Evolutionary conservation across 2,329 filamentous ascomycete genomes (phyloP), one percentile per base, ranked within the genome.

Genomic region (Fusarium phyllophilum): DNA sequence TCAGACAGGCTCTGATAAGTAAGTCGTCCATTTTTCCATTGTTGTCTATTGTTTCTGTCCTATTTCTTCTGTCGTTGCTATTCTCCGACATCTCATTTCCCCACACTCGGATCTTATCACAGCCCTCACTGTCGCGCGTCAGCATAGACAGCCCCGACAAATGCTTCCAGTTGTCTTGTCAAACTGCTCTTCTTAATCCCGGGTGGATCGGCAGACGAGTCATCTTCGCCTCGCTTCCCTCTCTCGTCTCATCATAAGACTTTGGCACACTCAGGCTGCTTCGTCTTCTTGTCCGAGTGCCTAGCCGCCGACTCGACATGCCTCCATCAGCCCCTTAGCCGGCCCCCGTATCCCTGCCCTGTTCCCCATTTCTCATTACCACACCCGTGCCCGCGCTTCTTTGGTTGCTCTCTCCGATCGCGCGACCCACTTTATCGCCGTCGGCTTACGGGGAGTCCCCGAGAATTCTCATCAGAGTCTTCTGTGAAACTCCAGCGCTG

Each of bases 1-100:
- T 58, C 84, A 86, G 73, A 77, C 84, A 57, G 83, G 79, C 66
- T 83, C 82, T 42, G 89, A 90, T 76, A 90, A 90, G 89, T 90
- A 83, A 83, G 88, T 88, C 24, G 57, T 39, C 59, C 39, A 51
- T 49, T 73, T 49, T 73, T 58, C 67, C 58, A 68, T 57, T 38
- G 39, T 45, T 38, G 22, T 61, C 24, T 52, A 29, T 66, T 60
- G 31, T 61, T 68, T 29, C 49, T 58, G 39, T 42, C 42, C 41
- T 57, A 39, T 34, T 57, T 57, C 51, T 33, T 29, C 34, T 55
- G 34, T 18, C 34, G 14, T 57, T 36, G 31, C 39, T 60, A 56
- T 46, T 63, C 18, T 44, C 45, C 59, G 45, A 45, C 38, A 22
- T 34, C 29, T 22, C 8, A 39, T 55, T 44, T 56, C 59, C 45